phyloP scores from a whole-genome alignment of 768 basidiomycete genomes.

The Mycena alexandri region DNA sequence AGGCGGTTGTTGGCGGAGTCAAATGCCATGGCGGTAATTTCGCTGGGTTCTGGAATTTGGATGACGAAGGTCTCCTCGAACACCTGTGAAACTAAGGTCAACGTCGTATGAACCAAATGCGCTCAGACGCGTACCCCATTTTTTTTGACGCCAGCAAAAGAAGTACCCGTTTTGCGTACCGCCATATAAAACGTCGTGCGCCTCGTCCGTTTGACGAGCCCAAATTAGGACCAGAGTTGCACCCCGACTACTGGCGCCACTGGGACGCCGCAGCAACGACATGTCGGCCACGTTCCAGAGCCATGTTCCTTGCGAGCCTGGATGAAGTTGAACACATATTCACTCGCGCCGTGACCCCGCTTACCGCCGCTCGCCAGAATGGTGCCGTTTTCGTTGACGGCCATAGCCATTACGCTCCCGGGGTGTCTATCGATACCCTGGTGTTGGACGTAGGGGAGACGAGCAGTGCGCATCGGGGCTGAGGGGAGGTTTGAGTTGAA shows the following conservation, averaged over 20 bases:
- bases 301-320: too few relatives aligned
- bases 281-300: neutral
- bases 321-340: neutral
- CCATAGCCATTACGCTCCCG: neutral
- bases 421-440: neutral
- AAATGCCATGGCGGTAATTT: too few relatives aligned
- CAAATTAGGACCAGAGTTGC: constrained; percentile 12
- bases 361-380: constrained; percentile 28
- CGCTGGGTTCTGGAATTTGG: neutral
- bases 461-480: constrained; percentile 9
- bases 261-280: neutral
- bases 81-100: constrained; percentile 14
- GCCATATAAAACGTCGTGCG: constrained; percentile 18
- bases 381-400: constrained; percentile 18
- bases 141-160: constrained; percentile 18
- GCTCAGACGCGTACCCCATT: neutral
- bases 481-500: neutral
- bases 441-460: constrained; percentile 23
- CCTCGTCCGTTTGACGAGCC: constrained; percentile 10
- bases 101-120: neutral
- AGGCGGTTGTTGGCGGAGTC: neutral
- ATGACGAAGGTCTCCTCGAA: constrained; percentile 20
- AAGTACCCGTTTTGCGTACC: constrained; percentile 20
- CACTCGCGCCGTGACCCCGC: neutral
- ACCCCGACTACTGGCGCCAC: too few relatives aligned